Evolutionary conservation across 1,284 basidiomycete species (phyloP).

Genomic region (Rhodotorula sp.): DNA sequence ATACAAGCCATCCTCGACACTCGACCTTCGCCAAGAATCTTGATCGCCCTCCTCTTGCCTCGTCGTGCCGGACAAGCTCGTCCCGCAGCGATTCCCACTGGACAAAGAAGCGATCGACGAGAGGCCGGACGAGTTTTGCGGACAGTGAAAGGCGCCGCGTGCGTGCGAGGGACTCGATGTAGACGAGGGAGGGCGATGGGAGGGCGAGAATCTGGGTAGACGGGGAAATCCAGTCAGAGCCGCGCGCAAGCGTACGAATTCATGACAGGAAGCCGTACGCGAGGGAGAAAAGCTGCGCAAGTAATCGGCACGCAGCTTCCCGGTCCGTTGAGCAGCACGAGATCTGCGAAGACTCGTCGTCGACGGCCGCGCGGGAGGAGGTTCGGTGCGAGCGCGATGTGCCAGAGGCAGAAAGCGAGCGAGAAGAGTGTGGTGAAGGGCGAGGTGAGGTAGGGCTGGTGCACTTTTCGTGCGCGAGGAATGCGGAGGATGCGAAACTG

Average conservation of each 20-base stretch:
- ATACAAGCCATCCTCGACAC: constrained; percentile 39
- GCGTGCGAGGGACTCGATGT: constrained; percentile 93
- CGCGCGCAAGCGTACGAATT: not conserved
- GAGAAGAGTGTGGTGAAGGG: constrained; percentile 66
- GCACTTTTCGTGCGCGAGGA: constrained; percentile 58
- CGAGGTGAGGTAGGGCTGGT: constrained; percentile 71
- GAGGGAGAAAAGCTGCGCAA: constrained; percentile 68
- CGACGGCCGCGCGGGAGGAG: constrained; percentile 50
- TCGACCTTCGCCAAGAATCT: constrained; percentile 31
- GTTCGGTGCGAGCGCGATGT: constrained; percentile 57
- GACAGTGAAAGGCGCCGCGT: constrained; percentile 80
- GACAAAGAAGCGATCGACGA: constrained; percentile 73
- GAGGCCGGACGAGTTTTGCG: constrained; percentile 72
- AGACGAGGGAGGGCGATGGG: constrained; percentile 72
- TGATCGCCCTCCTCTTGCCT: not conserved
- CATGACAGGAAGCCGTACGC: constrained; percentile 58
- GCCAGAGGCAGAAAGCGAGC: constrained; percentile 52
- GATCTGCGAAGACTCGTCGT: constrained; percentile 61
- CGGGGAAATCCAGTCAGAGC: not conserved
- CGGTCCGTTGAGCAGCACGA: constrained; percentile 89
- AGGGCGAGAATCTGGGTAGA: constrained; percentile 69
- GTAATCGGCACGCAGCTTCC: constrained; percentile 88
- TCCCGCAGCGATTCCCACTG: constrained; percentile 46
- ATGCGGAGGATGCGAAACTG: constrained; percentile 42
- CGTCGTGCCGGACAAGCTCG: constrained; percentile 7